Evolutionary conservation across 805 yeast species (phyloP).

Genomic region (Alloascoidea africana): DNA sequence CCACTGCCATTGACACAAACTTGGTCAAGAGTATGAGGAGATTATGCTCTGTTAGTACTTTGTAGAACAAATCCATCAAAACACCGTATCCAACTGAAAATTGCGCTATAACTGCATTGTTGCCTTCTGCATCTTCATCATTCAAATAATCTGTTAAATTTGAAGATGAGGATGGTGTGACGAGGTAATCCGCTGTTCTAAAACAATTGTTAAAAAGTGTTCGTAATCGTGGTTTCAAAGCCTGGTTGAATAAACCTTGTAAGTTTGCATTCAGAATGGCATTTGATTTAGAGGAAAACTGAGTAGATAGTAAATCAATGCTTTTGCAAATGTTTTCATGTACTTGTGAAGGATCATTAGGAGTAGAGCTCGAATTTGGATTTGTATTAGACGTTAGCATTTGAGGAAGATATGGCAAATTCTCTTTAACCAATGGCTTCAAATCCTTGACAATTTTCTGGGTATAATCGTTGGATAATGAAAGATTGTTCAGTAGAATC

Average conservation of each 20-base stretch:
- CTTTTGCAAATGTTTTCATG: conserved; percentile 3
- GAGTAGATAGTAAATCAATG: background rate
- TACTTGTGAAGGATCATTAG: background rate
- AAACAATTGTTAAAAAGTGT: conserved; percentile 22
- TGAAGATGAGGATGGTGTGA: conserved; percentile 8
- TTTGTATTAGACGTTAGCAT: background rate
- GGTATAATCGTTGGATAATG: conserved; percentile 44
- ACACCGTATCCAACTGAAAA: conserved; percentile 54
- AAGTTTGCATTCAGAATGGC: conserved; percentile 27
- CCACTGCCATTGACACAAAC: conserved; percentile 36
- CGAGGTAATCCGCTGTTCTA: conserved; percentile 23
- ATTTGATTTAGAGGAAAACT: background rate
- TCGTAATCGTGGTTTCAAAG: conserved; percentile 20
- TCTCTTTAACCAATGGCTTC: conserved; percentile 7
- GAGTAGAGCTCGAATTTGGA: background rate
- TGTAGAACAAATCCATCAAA: conserved; percentile 49
- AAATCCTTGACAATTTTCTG: conserved; percentile 33
- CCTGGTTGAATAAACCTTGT: conserved; percentile 22
- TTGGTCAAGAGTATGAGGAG: conserved; percentile 31
- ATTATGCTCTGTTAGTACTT: conserved; percentile 37
- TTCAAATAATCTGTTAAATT: background rate
- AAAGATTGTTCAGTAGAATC: conserved; percentile 58
- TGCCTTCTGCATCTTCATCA: no score
- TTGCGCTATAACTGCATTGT: background rate
- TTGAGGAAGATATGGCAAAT: conserved; percentile 7